Base-by-base conservation (phyloP, 306 rosid species). In the Psophocarpus tetragonolobus region DNA sequence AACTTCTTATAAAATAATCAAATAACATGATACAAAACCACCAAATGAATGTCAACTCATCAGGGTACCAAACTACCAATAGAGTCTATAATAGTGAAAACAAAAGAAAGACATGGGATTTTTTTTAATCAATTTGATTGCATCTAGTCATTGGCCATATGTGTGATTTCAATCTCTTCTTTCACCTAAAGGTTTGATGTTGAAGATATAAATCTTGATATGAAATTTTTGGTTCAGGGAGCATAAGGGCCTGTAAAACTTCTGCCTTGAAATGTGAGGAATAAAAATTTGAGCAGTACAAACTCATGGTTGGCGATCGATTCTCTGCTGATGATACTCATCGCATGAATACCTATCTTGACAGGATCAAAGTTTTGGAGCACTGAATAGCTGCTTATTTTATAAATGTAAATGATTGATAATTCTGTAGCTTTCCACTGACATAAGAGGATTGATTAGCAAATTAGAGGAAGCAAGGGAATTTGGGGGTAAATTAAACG, bases 251-350 rank as follows among this genome's bases (percentile, higher is more conserved):
- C 45, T 85, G 96, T 79, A 92, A 82, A 85, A 82, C 57, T 63
- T 87, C 86, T 0, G 91, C 97, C 9, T 83, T 89, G 80, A 92
- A 88, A 84, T 81, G 91, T 23, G 97, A 95, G 56, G 81, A 86
- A 82, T 73, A 80, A 27, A 95, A 92, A 74, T 92, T 92, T 85
- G 87, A 92, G 80, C 96, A 87, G 71, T 79, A 76, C 87, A 92
- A 92, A 78, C 81, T 92, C 74, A 75, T 70, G 54, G 88, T 76
- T 70, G 91, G 90, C 62, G 84, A 81, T 84, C 81, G 73, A 77
- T 81, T 90, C 17, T 83, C 90, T 7, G 50, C 82, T 29, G 84
- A 86, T 32, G 87, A 80, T 58, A 33, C 83, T 58, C 74, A 80
- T 72, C 90, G 89, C 60, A 88, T 95, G 95, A 91, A 88, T 60